These are phyloP conservation scores for Pezicula carpinea DNA, from an alignment of 2,329 filamentous ascomycete genomes.

Conservation along the genomic window DNA sequence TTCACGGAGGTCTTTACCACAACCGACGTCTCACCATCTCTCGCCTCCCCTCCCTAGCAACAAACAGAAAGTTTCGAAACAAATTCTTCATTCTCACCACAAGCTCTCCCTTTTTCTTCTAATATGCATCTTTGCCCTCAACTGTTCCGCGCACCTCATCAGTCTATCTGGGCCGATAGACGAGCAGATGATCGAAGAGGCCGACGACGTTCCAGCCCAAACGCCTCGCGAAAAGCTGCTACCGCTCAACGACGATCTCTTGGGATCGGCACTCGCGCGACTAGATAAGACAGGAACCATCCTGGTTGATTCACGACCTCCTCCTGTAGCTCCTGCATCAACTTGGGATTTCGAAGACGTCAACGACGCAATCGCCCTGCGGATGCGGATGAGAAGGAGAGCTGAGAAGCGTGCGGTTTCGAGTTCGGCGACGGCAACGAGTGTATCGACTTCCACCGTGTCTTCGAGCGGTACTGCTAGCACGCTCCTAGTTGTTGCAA, in stretches of 20 bases:
- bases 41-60: neutral
- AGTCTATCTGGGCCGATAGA: constrained; percentile 12
- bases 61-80: constrained; percentile 1
- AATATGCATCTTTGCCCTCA: constrained; percentile 18
- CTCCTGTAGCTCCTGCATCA: constrained; percentile 8
- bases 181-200: constrained; percentile 22
- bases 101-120: constrained; percentile 15
- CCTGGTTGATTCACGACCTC: constrained; percentile 24
- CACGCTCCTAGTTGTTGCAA: constrained; percentile 15
- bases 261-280: constrained; percentile 20
- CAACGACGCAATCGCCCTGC: constrained; percentile 7
- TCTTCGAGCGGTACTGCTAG: constrained; percentile 11
- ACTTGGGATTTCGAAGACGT: constrained; percentile 5
- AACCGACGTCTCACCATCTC: constrained; percentile 18
- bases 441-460: constrained; percentile 4
- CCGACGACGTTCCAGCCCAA: constrained; percentile 2
- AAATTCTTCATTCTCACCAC: constrained; percentile 2
- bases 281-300: constrained; percentile 25
- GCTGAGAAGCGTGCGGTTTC: constrained; percentile 2
- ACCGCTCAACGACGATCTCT: constrained; percentile 1
- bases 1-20: constrained; percentile 7
- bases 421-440: constrained; percentile 2
- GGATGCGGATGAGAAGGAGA: neutral
- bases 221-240: constrained; percentile 3
- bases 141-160: constrained; percentile 14